Evolutionary conservation across 352 stramenopile species (phyloP).

Genomic region (Hyphochytrium catenoides): DNA sequence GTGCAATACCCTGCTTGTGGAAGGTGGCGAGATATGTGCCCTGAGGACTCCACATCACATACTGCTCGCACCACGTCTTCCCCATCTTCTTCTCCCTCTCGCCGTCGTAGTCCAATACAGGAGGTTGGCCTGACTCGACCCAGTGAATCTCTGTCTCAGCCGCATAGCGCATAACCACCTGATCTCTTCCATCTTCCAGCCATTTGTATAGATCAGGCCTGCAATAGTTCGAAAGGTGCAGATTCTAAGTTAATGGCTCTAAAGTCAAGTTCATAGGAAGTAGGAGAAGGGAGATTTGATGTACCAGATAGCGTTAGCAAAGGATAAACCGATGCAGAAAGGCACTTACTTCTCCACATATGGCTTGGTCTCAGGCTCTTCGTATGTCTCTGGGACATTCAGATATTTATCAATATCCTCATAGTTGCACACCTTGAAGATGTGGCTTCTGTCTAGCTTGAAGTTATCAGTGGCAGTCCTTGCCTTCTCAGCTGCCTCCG

Average conservation of each 20-base stretch:
- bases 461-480: conserved; percentile 61
- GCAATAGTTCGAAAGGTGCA: background rate
- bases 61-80: conserved; percentile 92
- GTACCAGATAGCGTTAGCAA: too few species aligned
- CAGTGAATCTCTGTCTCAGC: conserved; percentile 91
- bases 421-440: conserved; percentile 77
- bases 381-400: conserved; percentile 38
- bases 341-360: conserved; percentile 50
- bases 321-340: too few species aligned
- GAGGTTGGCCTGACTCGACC: conserved; percentile 64
- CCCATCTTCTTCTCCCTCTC: conserved; percentile 80
- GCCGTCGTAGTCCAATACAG: conserved; percentile 81
- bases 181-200: conserved; percentile 81
- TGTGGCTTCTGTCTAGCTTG: conserved; percentile 89
- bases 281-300: too few species aligned
- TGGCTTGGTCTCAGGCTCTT: conserved; percentile 40
- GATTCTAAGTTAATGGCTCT: background rate
- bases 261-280: background rate
- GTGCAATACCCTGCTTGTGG: conserved; percentile 81
- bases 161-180: conserved; percentile 79
- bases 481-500: conserved; percentile 38
- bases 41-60: conserved; percentile 88
- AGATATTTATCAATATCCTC: conserved; percentile 52
- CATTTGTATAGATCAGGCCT: conserved; percentile 73
- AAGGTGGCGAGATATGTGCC: conserved; percentile 95